A percentile compares a stretch with the other conserved stretches of the same genome.
Conservation (phyloP, 129 eudicot species). For the Gnaphalium uliginosum region DNA sequence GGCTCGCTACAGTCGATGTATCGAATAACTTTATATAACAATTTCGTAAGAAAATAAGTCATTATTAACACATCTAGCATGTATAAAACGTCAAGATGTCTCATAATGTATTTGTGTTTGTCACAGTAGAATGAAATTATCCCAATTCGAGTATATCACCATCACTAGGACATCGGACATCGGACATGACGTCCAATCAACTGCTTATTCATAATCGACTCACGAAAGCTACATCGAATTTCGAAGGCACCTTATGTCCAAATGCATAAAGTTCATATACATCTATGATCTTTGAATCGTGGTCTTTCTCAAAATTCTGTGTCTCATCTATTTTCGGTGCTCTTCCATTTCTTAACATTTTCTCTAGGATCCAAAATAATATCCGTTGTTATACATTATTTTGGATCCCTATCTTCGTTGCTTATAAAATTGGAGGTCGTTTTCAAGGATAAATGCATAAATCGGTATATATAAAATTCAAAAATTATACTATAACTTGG, state of each 20-base stretch:
- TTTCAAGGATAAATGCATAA: constrained; percentile 25
- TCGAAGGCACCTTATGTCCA: constrained; percentile 2
- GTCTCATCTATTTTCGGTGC: neutral
- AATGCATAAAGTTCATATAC: neutral
- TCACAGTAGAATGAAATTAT: neutral
- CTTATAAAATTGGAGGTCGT: neutral
- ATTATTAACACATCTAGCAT: too few species aligned
- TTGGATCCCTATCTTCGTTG: too few species aligned
- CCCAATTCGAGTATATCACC: neutral
- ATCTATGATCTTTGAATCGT: neutral
- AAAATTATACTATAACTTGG: constrained; percentile 25
- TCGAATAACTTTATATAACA: too few species aligned
- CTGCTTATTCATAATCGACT: neutral
- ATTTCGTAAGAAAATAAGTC: too few species aligned
- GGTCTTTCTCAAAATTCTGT: neutral
- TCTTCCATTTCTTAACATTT: neutral
- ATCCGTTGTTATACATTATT: constrained; percentile 5
- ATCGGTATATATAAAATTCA: constrained; percentile 25
- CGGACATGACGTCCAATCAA: neutral
- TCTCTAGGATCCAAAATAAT: neutral
- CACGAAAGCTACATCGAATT: constrained; percentile 18
- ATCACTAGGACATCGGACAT: neutral
- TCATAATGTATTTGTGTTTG: neutral
- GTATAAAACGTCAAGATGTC: too few species aligned
- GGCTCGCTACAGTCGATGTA: too few species aligned